These are phyloP conservation scores for Nemania sp. DNA, from an alignment of 2,329 filamentous ascomycete genomes.

Conservation along the genomic window DNA sequence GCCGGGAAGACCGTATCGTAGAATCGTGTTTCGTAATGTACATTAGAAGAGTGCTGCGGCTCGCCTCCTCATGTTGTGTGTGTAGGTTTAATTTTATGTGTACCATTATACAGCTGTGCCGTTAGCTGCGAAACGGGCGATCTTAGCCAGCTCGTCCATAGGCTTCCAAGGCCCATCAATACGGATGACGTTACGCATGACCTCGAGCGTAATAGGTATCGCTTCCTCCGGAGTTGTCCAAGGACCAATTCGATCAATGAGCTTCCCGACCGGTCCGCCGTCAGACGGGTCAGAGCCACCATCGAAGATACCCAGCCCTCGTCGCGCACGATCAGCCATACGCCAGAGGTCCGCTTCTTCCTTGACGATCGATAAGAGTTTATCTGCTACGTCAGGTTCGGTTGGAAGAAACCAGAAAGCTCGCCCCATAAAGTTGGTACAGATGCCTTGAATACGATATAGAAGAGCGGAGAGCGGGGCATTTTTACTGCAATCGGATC, in stretches of 20 bases:
- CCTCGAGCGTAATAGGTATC: conserved; percentile 47
- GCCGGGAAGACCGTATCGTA: conserved; percentile 44
- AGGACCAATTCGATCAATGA: conserved; percentile 51
- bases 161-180: conserved; percentile 47
- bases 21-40: conserved; percentile 49
- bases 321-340: conserved; percentile 44
- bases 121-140: conserved; percentile 43
- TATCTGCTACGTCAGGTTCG: conserved; percentile 41
- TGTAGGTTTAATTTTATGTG: background rate
- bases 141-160: conserved; percentile 44
- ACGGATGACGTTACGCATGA: conserved; percentile 47
- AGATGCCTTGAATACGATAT: conserved; percentile 50
- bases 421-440: conserved; percentile 44
- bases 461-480: conserved; percentile 45
- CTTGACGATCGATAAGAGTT: conserved; percentile 42
- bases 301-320: conserved; percentile 45
- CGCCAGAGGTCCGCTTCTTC: conserved; percentile 50
- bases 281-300: conserved; percentile 44
- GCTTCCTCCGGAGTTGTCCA: conserved; percentile 50
- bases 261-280: conserved; percentile 48
- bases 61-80: conserved; percentile 14
- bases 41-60: conserved; percentile 39
- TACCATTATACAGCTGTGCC: conserved; percentile 35
- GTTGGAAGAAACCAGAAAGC: conserved; percentile 43
- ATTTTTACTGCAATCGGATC: conserved; percentile 44